Evolutionary conservation across 1,139 yeast species (phyloP).

Genomic region (Nematodospora anomalae): DNA sequence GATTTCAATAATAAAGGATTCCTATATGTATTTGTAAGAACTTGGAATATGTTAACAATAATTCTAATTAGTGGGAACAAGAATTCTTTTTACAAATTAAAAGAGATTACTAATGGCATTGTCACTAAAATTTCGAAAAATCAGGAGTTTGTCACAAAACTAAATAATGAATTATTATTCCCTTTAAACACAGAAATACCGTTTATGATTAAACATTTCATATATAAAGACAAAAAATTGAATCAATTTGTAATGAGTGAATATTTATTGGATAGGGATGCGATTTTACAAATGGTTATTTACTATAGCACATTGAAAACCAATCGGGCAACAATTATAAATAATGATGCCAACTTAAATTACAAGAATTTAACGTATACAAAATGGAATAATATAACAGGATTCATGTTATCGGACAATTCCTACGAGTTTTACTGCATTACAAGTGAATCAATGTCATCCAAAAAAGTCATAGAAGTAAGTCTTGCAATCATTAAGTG

Average conservation of each 20-base stretch:
- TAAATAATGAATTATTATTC: conserved; percentile 31
- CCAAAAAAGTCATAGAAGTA: conserved; percentile 34
- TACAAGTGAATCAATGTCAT: conserved; percentile 27
- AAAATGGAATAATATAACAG: conserved; percentile 33
- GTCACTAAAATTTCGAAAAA: conserved; percentile 38
- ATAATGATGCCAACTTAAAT: conserved; percentile 11
- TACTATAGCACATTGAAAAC: conserved; percentile 33
- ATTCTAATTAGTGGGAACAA: conserved; percentile 81
- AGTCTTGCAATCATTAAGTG: conserved; percentile 38
- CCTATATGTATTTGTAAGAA: conserved; percentile 73
- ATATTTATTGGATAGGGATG: conserved; percentile 17
- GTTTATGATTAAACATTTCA: conserved; percentile 62
- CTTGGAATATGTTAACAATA: conserved; percentile 55
- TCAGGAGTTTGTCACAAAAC: conserved; percentile 37
- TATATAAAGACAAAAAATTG: conserved; percentile 67
- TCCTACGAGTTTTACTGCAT: conserved; percentile 42
- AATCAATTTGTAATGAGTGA: conserved; percentile 39
- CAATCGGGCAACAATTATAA: conserved; percentile 23
- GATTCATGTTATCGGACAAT: conserved; percentile 40
- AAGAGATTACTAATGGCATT: conserved; percentile 56
- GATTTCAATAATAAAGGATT: conserved; percentile 87
- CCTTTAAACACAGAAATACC: conserved; percentile 14
- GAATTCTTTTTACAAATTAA: conserved; percentile 76
- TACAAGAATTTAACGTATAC: conserved; percentile 38
- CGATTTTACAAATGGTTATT: conserved; percentile 28